Evolutionary conservation across 1,284 basidiomycete genomes (phyloP).

Genomic region (Ustilago xerochloae): DNA sequence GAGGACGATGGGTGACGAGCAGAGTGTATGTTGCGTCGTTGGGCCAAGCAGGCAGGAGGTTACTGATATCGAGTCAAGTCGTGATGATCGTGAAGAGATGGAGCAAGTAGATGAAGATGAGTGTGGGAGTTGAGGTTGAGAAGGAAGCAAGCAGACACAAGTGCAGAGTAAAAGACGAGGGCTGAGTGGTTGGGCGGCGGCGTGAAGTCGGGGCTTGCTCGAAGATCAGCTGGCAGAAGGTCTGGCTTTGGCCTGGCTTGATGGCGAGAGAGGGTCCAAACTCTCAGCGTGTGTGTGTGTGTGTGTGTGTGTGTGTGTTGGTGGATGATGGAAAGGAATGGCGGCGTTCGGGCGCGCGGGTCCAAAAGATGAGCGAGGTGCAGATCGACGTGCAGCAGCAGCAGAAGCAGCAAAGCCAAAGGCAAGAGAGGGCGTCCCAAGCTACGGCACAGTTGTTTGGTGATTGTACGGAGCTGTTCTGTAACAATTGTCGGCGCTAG

Average conservation of each 20-base stretch:
- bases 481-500: not conserved
- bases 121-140: not conserved
- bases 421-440: too few species aligned
- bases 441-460: not conserved
- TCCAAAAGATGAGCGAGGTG: constrained; percentile 9
- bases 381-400: not conserved
- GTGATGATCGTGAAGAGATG: not conserved
- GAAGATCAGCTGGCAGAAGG: not conserved
- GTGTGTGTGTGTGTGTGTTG: not conserved
- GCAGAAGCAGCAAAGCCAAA: not conserved
- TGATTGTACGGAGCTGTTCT: too few species aligned
- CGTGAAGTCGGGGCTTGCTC: constrained; percentile 5
- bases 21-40: not conserved
- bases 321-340: not conserved
- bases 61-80: not conserved
- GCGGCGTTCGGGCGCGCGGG: constrained; percentile 4
- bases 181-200: not conserved
- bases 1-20: not conserved
- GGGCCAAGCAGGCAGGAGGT: not conserved
- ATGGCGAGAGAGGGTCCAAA: not conserved
- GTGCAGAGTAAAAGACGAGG: not conserved
- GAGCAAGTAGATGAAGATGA: not conserved
- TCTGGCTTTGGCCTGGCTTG: not conserved
- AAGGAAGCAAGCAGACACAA: not conserved
- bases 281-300: not conserved